Conservation (phyloP, 139 green algal species). For the Eudorina sp. region DNA sequence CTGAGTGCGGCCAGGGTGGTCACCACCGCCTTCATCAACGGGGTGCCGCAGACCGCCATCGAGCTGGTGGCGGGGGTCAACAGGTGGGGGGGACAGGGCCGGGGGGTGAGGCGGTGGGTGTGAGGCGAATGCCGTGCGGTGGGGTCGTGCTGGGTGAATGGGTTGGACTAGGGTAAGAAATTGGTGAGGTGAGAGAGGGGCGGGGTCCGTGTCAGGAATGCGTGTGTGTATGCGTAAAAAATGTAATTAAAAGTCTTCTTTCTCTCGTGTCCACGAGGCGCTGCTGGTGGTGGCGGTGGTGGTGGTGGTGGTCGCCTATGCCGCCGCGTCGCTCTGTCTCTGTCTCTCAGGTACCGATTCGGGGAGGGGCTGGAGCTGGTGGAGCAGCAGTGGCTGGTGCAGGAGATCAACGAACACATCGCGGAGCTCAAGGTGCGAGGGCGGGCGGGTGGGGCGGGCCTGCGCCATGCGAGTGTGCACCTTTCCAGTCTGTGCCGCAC, state of each 20-base stretch:
- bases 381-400: constrained; percentile 90
- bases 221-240: no score
- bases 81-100: constrained; percentile 7
- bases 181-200: no score
- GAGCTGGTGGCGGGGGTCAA: constrained; percentile 73
- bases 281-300: no score
- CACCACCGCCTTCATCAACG: constrained; percentile 72
- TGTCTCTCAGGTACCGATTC: constrained; percentile 58
- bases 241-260: no score
- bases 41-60: constrained; percentile 65
- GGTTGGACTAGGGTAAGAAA: no score
- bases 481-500: background rate
- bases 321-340: no score
- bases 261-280: no score
- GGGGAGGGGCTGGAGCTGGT: constrained; percentile 76
- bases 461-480: background rate
- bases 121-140: no score
- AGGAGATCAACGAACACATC: constrained; percentile 83
- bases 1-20: constrained; percentile 61
- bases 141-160: no score
- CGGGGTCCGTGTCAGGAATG: no score
- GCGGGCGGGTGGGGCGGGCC: background rate
- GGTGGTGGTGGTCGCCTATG: no score
- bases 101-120: no score
- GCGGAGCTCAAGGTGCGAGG: constrained; percentile 39